These are phyloP conservation scores for Penicillium bialowiezense DNA, from an alignment of 495 filamentous ascomycete species.

Conservation along the genomic window DNA sequence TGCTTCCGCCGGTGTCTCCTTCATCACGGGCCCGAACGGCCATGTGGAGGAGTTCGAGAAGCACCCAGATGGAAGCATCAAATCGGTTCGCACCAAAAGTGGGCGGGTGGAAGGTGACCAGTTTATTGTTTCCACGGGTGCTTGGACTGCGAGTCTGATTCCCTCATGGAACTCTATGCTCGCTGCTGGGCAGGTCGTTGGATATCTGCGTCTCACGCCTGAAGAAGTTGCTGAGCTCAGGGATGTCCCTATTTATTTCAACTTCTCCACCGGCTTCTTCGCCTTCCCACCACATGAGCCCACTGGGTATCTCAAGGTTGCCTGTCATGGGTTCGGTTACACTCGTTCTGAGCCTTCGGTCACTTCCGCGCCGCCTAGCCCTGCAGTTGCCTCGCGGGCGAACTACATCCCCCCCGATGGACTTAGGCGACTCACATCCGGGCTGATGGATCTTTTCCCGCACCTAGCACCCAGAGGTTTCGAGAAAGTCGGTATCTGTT, in stretches of 20 bases:
- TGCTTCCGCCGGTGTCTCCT: slow-evolving; percentile 27
- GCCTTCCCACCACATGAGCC: slow-evolving; percentile 61
- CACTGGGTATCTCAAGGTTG: slow-evolving; percentile 60
- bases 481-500: slow-evolving; percentile 66
- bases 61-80: slow-evolving; percentile 21
- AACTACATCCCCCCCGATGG: slow-evolving; percentile 54
- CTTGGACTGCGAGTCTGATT: slow-evolving; percentile 71
- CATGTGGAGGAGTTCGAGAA: slow-evolving; percentile 35
- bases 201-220: slow-evolving; percentile 63
- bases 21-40: slow-evolving; percentile 28
- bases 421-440: slow-evolving; percentile 50
- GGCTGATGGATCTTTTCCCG: slow-evolving; percentile 57
- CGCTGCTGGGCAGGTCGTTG: slow-evolving; percentile 72
- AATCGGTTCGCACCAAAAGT: slow-evolving; percentile 24
- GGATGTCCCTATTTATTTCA: slow-evolving; percentile 68
- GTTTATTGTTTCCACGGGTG: slow-evolving; percentile 74
- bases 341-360: slow-evolving; percentile 12
- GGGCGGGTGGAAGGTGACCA: slow-evolving; percentile 61
- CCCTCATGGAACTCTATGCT: slow-evolving; percentile 64
- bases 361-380: slow-evolving; percentile 25
- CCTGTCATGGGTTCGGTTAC: slow-evolving; percentile 77
- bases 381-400: slow-evolving; percentile 22
- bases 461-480: slow-evolving; percentile 59
- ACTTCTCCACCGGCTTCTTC: slow-evolving; percentile 74
- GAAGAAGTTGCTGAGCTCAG: slow-evolving; percentile 57